Evolutionary conservation across 2,329 filamentous ascomycete genomes (phyloP).

Genomic region (Aspergillus sp.): DNA sequence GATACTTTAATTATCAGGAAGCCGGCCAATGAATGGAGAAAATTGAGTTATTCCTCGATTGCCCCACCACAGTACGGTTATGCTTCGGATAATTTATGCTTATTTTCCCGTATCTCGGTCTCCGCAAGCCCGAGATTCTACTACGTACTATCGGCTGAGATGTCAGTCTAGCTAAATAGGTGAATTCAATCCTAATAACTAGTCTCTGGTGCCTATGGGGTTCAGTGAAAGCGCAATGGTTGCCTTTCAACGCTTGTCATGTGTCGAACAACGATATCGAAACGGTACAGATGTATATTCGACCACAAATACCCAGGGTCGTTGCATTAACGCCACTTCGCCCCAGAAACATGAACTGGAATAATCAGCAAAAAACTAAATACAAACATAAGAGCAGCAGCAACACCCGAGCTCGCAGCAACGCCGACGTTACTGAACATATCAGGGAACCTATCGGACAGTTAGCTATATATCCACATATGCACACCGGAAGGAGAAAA

Average conservation of each 20-base stretch:
- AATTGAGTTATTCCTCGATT: neutral
- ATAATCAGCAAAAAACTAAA: slow-evolving; percentile 18
- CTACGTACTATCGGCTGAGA: neutral
- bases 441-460: slow-evolving; percentile 28
- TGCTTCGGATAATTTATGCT: neutral
- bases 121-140: neutral
- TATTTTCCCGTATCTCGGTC: neutral
- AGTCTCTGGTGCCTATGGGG: neutral
- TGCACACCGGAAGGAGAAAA: no score
- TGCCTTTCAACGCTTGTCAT: no score
- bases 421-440: slow-evolving; percentile 38
- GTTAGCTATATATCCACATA: neutral
- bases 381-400: slow-evolving; percentile 26
- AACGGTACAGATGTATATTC: no score
- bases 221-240: neutral
- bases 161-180: neutral
- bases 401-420: slow-evolving; percentile 32
- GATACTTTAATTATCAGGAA: no score
- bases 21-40: neutral
- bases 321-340: slow-evolving; percentile 12
- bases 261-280: no score
- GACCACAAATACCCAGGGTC: no score
- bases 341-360: slow-evolving; percentile 13
- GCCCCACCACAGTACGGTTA: neutral
- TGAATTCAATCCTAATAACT: neutral